These are phyloP conservation scores for Ilyonectria mors-panacis DNA, from an alignment of 2,329 filamentous ascomycete species.

Conservation along the genomic window DNA sequence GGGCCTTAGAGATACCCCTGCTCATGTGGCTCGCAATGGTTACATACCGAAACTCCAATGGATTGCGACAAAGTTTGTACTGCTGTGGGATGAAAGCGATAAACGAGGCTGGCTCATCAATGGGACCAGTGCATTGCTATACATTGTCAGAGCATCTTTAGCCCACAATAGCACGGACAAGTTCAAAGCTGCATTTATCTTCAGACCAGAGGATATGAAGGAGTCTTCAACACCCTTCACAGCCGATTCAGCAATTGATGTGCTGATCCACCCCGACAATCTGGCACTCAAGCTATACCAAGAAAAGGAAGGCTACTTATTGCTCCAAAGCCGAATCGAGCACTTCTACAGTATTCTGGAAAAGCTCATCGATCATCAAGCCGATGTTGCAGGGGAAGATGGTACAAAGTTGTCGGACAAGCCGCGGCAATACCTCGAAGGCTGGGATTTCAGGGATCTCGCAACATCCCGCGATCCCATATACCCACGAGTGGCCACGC, in stretches of 20 bases:
- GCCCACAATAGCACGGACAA: constrained; percentile 19
- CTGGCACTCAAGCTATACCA: constrained; percentile 4
- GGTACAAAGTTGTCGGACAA: constrained; percentile 25
- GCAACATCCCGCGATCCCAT: constrained; percentile 31
- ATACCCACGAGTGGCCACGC: constrained; percentile 39
- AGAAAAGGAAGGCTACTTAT: constrained; percentile 4
- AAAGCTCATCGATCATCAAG: constrained; percentile 47
- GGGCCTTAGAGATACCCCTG: constrained; percentile 3
- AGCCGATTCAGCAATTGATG: constrained; percentile 17
- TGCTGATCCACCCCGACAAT: constrained; percentile 16
- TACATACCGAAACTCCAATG: constrained; percentile 34
- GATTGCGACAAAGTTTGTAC: constrained; percentile 37
- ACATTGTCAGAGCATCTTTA: constrained; percentile 41
- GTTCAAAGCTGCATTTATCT: constrained; percentile 12
- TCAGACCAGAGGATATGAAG: constrained; percentile 6
- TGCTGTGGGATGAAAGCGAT: constrained; percentile 47
- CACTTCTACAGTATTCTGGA: constrained; percentile 40
- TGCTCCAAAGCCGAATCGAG: constrained; percentile 28
- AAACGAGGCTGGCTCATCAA: constrained; percentile 51
- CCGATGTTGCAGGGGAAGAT: constrained; percentile 18
- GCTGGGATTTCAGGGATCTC: constrained; percentile 51
- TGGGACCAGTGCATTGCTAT: constrained; percentile 46
- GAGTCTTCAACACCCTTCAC: constrained; percentile 1
- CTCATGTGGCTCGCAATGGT: constrained; percentile 13
- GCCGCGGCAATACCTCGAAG: constrained; percentile 44